Base-by-base conservation (phyloP, 768 basidiomycete genomes). In the Pseudohyphozyma bogoriensis region DNA sequence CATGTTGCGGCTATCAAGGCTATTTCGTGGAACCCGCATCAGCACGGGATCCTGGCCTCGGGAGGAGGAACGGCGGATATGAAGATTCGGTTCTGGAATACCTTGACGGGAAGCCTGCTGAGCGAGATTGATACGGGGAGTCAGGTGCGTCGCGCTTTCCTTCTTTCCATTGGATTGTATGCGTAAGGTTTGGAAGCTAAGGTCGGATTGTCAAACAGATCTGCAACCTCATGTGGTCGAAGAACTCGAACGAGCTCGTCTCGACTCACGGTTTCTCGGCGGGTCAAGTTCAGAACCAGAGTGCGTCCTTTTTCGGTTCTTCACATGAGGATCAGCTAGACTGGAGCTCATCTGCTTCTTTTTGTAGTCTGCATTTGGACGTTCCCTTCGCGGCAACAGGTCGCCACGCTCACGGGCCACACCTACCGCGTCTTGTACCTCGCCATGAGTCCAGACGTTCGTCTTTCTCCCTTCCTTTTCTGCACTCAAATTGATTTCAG, bases 1-100 rank as follows among this genome's bases (percentile, higher is more conserved):
- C 93, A 99, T 72, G 86, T 85, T 4, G 93, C 95, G 2, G 93
- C 93, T 4, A 93, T 99, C 57, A 97, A 97, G 70, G 93, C 93
- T 8, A 84, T 99, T 32, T 91, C 93, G 9, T 99, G 95, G 93
- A 92, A 90, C 73, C 92, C 93, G 9, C 95, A 99, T 74, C 80
- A 93, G 47, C 78, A 85, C 15, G 90, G 91, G 2, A 80, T 96
- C 3, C 76, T 97, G 36, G 95, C 93, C 1, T 90, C 87, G 10
- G 95, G 95, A 8, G 93, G 93, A 13, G 95, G 93, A 11, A 99
- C 93, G n/a, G 91, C 95, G 68, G 95, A 97, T 73, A 93, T 92
- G 74, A 93, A 91, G 71, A 91, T 99, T 47, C 79, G 92, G 60
- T 96, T 95, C 72, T 99, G 95, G 93, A 97, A 99, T 72, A 87